Base-by-base conservation (phyloP, 2,329 filamentous ascomycete species). In the Botrytis aclada region DNA sequence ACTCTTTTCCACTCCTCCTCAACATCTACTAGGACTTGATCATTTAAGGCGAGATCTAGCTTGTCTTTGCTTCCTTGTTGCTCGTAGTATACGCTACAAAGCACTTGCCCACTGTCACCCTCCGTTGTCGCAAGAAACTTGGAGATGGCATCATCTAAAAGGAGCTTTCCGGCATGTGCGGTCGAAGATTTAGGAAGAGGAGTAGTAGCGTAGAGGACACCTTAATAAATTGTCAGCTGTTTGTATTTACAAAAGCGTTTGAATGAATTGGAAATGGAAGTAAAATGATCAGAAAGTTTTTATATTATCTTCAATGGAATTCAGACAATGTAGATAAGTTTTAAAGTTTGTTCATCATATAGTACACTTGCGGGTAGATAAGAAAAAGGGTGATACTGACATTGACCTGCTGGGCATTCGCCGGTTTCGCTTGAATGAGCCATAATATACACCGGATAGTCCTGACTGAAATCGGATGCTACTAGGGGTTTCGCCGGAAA, bases 261-360 rank as follows among this genome's bases (percentile, higher is more conserved):
- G 32, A 75, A 58, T 43, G 67, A 43, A 61, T 70, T 73, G 39
- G 67, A 32, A 74, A 74, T 76, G 74, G 72, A 79, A 75, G 34
- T 37, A 47, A 78, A 85, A 83, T 85, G 84, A 89, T 97, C 94
- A 97, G 94, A 85, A 91, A 93, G 90, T 95, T 91, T 95, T 92
- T 94, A 88, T 88, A 86, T 86, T 88, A 88, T 96, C 94, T 90
- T 97, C 95, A 97, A 92, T 88, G 87, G 83, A 85, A 84, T 92
- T 97, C 95, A 95, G 95, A 93, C 94, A 98, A 98, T 98, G 95
- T 98, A 98, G 95, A 98, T 98, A 98, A 98, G 95, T 95, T 96
- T 97, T 88, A 83, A 86, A 84, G 83, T 84, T 88, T 84, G 83
- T 87, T 97, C 95, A 98, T 98, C 95, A 94, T 92, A 81, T 86